Base-by-base conservation (phyloP, 2,329 filamentous ascomycete genomes). In the Calonectria pauciramosa region DNA sequence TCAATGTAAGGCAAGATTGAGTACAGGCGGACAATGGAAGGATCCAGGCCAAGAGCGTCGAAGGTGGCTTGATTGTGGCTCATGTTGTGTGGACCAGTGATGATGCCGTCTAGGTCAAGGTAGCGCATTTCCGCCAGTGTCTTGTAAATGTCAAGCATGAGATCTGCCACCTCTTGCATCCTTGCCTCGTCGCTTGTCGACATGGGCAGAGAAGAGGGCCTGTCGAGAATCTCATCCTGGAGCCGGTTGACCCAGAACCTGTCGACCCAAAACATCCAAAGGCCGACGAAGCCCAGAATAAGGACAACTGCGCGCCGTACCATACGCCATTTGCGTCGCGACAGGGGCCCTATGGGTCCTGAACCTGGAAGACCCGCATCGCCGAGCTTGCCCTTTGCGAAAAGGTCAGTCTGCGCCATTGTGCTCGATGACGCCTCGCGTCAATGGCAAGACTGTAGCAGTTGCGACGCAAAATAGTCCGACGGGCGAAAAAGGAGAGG, bases 21-120 rank as follows among this genome's bases (percentile, higher is more conserved):
- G 71, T 81, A 82, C 38, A 82, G 76, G 66, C 81, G 81, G 64
- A 81, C 77, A 65, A 82, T 74, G 26, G 74, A 66, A n/a, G 71
- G 38, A 34, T 79, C 75, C 18, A 80, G 26, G 26, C 71, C 26
- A n/a, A n/a, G 30, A 30, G 20, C 26, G 16, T 68, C 67, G 26
- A 51, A 52, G n/a, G 11, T 28, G 2, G 28, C 28, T 13, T 56
- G 20, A 26, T 59, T 23, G 9, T 30, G 26, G 34, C 30, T 49
- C 3, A 60, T n/a, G 6, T 56, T 34, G 69, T 71, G 60, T 30
- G 69, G 69, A 1, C 69, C 69, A 1, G 14, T 30, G 7, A 49
- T 23, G n/a, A 71, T 67, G 38, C 51, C 28, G 18, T 11, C 47
- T 1, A 41, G 69, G 63, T 67, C 51, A 28, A 71, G 49, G 36